Percentiles rank a stretch among this genome's conserved stretches.
phyloP scores from a whole-genome alignment of 164 flowering plant genomes.

The Liquidambar formosana region DNA sequence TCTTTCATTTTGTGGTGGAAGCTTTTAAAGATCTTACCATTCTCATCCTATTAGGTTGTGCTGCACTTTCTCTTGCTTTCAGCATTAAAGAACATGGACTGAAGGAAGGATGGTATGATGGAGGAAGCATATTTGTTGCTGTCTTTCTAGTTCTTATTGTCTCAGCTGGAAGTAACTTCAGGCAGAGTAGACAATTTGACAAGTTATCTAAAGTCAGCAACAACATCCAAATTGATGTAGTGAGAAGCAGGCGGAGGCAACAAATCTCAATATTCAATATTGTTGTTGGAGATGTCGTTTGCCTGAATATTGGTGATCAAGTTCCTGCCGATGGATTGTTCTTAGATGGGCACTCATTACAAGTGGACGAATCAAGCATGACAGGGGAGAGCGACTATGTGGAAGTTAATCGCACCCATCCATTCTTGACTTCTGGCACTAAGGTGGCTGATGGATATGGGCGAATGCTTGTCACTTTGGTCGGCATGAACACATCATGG shows the following conservation, averaged over 20 bases:
- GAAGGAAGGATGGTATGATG: constrained; percentile 19
- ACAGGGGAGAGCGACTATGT: constrained; percentile 39
- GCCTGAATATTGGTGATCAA: constrained; percentile 22
- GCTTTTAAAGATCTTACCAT: constrained; percentile 14
- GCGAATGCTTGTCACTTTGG: constrained; percentile 25
- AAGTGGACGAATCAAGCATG: constrained; percentile 22
- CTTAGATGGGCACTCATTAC: constrained; percentile 16
- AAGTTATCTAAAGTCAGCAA: constrained; percentile 11
- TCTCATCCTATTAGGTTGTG: constrained; percentile 17
- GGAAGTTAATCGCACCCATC: not conserved
- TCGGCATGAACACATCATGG: constrained; percentile 37
- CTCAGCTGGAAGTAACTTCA: constrained; percentile 8
- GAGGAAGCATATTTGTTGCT: constrained; percentile 19
- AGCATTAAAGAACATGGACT: constrained; percentile 14
- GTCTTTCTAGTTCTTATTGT: constrained; percentile 14
- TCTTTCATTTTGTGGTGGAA: constrained; percentile 17
- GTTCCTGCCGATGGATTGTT: constrained; percentile 19
- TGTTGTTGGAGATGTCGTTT: constrained; percentile 18
- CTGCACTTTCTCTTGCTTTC: constrained; percentile 15
- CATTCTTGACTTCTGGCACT: constrained; percentile 20
- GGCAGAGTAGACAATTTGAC: constrained; percentile 16
- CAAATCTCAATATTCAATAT: constrained; percentile 15
- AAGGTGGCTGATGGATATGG: constrained; percentile 27
- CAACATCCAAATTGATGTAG: constrained; percentile 14
- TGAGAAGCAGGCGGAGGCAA: constrained; percentile 12